phyloP scores from a whole-genome alignment of 345 rosid species.

The Arabis alpina region DNA sequence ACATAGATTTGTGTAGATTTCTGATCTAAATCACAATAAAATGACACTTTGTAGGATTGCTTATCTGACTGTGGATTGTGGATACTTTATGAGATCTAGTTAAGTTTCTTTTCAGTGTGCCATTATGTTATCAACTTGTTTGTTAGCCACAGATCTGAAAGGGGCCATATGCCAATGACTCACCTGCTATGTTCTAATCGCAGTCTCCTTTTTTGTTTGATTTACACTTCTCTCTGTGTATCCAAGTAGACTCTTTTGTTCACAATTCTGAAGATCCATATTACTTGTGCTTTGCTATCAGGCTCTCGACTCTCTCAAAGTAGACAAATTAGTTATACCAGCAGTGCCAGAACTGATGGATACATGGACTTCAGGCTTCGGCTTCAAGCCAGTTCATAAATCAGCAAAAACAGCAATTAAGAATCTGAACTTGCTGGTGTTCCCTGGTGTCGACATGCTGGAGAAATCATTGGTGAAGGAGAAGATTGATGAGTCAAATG shows the following conservation, averaged over 20 bases:
- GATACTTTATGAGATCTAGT: conserved; percentile 11
- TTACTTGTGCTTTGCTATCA: conserved; percentile 42
- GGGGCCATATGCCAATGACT: not conserved
- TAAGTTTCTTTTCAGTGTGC: not conserved
- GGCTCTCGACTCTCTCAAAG: conserved; percentile 73
- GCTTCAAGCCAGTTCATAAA: conserved; percentile 63
- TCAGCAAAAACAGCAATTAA: conserved; percentile 52
- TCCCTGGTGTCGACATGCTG: conserved; percentile 92
- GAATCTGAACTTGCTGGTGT: conserved; percentile 73
- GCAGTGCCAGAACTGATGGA: conserved; percentile 83
- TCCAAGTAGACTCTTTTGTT: not conserved
- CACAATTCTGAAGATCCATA: conserved; percentile 11
- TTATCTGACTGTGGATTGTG: not conserved
- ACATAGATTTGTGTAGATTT: not conserved
- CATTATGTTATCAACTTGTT: not conserved
- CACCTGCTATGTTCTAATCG: conserved; percentile 1
- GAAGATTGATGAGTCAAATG: conserved; percentile 37
- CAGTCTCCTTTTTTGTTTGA: not conserved
- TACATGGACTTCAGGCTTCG: conserved; percentile 91
- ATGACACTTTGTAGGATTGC: not conserved
- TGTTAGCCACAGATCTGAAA: too few species aligned
- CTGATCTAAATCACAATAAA: conserved; percentile 3
- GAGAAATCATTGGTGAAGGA: conserved; percentile 60
- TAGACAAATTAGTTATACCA: conserved; percentile 87
- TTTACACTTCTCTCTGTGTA: not conserved